Evolutionary conservation across 495 filamentous ascomycete genomes (phyloP), one percentile per base, ranked within the genome.

Genomic region (Penicillium flavigenum): DNA sequence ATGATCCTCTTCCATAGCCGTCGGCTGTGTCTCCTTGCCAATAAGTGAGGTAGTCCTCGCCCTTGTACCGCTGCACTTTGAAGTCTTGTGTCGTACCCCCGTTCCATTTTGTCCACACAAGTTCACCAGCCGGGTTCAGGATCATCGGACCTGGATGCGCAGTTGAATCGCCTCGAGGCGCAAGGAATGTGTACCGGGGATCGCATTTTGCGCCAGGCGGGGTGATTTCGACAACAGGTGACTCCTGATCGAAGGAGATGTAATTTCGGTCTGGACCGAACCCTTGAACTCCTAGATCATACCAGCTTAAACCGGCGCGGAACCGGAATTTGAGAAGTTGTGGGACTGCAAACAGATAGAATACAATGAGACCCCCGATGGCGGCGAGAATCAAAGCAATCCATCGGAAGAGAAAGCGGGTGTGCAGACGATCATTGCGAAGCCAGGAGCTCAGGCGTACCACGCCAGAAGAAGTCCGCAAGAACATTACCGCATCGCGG

Each of bases 21-120:
- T 75, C 75, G 36, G 78, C 67, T 56, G 78, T 74, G 32, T 77
- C 67, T 8, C 81, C 80, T 45, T 80, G 73, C 82, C 81, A 84
- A 52, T 79, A 83, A 4, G 80, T 81, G 46, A 84, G 41, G 57
- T 77, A 81, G 12, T 76, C 70, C 47, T 76, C 58, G 34, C 69
- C 76, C 51, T 67, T 73, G 31, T 78, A 82, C 11, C 63, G 65
- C 32, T 78, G 77, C 1, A 79, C 69, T 54, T 73, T 72, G 54
- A 81, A 71, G 47, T 80, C 76, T 44, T 81, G 78, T 0, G 76
- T 72, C n/a, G 71, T 72, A 3, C 66, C 72, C 60, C 63, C 68
- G 12, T 71, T 69, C 20, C 67, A 61, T 54, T 78, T 65, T 43
- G 68, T 72, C 76, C 77, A 81, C 20, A 81, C 68, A 42, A 80